A percentile compares a stretch with the other conserved stretches of the same genome.
phyloP scores from a whole-genome alignment of 208 protist genomes.

The Trichomonas tenax region DNA sequence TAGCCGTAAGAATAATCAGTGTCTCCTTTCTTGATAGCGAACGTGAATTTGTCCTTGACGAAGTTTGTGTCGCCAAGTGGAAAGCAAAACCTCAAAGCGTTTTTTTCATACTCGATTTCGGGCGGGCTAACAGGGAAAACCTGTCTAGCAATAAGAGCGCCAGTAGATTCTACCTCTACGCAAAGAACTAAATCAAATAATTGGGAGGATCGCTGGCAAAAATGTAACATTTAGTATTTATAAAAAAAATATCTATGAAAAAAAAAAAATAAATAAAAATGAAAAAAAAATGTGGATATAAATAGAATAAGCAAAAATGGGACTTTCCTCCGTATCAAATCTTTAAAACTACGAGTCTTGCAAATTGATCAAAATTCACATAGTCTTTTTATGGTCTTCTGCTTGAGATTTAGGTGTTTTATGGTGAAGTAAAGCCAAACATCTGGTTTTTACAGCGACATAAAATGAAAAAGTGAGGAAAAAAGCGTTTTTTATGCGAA shows the following conservation, averaged over 20 bases:
- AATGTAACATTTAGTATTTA: neutral
- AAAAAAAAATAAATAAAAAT: neutral
- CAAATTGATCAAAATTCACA: too few species aligned
- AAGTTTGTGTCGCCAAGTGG: neutral
- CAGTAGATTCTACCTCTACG: neutral
- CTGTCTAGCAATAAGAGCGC: neutral
- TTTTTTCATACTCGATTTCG: neutral
- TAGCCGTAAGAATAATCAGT: neutral
- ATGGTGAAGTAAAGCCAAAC: too few species aligned
- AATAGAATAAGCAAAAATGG: too few species aligned
- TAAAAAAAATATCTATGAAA: neutral
- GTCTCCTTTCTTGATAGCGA: neutral
- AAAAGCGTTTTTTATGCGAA: too few species aligned
- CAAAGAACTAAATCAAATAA: neutral
- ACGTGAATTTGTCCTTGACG: neutral
- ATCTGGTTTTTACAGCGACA: too few species aligned
- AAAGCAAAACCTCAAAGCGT: neutral
- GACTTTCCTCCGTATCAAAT: too few species aligned
- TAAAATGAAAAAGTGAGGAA: too few species aligned
- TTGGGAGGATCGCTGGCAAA: neutral
- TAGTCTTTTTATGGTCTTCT: too few species aligned
- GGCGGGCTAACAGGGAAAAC: neutral
- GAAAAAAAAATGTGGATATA: too few species aligned
- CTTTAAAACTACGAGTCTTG: too few species aligned
- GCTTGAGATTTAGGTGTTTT: too few species aligned